A percentile compares a stretch with the other conserved stretches of the same genome.
phyloP scores from a whole-genome alignment of 73 alveolate species.

The Tetrahymena borealis region DNA sequence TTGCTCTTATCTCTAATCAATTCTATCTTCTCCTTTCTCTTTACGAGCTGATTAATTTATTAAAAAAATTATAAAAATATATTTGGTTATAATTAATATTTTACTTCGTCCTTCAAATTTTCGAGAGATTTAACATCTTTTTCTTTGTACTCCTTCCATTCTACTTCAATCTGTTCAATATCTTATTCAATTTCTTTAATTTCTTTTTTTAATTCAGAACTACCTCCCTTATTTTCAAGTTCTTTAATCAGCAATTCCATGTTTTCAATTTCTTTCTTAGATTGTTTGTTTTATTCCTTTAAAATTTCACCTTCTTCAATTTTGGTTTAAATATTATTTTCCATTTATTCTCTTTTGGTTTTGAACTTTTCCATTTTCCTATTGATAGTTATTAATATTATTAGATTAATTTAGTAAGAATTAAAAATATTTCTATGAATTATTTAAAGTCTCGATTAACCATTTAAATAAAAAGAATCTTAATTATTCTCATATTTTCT shows the following conservation, averaged over 20 bases:
- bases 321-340: neutral
- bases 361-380: neutral
- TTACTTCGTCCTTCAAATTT: neutral
- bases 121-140: neutral
- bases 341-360: neutral
- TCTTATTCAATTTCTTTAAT: neutral
- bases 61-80: neutral
- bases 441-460: too few relatives aligned
- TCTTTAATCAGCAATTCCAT: neutral
- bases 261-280: neutral
- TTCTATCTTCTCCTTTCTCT: neutral
- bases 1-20: neutral
- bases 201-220: neutral
- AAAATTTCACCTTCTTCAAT: neutral
- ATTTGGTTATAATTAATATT: neutral
- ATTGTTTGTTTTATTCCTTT: neutral
- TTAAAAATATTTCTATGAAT: too few relatives aligned
- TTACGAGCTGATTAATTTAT: neutral
- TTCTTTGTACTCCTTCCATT: neutral
- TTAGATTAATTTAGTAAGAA: too few relatives aligned
- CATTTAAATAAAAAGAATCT: too few relatives aligned
- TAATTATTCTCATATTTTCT: neutral
- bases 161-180: neutral
- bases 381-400: too few relatives aligned
- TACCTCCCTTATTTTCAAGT: neutral